These are phyloP conservation scores for Exophiala calicioides DNA, from an alignment of 2,329 filamentous ascomycete genomes.

Conservation along the genomic window DNA sequence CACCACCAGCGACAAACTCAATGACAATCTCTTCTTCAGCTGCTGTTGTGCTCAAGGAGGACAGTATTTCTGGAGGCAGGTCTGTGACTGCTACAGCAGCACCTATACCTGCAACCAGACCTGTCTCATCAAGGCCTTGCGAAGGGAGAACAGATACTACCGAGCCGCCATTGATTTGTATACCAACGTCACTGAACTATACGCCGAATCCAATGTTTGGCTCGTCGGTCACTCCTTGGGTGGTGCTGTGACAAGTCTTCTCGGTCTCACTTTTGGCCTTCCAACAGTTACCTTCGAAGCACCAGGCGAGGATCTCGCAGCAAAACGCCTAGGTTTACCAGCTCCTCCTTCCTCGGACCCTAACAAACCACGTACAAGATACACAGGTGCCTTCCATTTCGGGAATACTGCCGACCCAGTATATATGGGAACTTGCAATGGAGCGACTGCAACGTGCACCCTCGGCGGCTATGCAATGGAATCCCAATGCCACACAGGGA, in stretches of 20 bases:
- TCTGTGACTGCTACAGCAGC: slow-evolving; percentile 86
- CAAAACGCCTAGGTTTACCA: slow-evolving; percentile 79
- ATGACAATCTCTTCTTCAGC: slow-evolving; percentile 97
- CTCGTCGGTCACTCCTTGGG: slow-evolving; percentile 89
- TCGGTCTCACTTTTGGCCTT: slow-evolving; percentile 86
- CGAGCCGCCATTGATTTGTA: slow-evolving; percentile 85
- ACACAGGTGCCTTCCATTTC: slow-evolving; percentile 83
- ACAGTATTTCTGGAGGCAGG: slow-evolving; percentile 83
- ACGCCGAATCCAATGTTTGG: slow-evolving; percentile 84
- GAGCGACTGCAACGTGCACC: slow-evolving; percentile 83
- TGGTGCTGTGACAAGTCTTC: slow-evolving; percentile 81
- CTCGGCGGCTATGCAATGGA: slow-evolving; percentile 93
- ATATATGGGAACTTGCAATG: slow-evolving; percentile 91
- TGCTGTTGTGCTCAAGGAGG: slow-evolving; percentile 96
- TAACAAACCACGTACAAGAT: slow-evolving; percentile 63
- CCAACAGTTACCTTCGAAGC: slow-evolving; percentile 93
- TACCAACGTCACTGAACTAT: slow-evolving; percentile 85
- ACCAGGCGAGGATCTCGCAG: slow-evolving; percentile 85
- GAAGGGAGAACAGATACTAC: slow-evolving; percentile 87
- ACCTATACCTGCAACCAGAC: slow-evolving; percentile 92
- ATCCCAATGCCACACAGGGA: slow-evolving; percentile 85
- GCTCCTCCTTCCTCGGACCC: slow-evolving; percentile 77
- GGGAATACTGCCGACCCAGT: slow-evolving; percentile 95
- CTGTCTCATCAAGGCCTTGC: slow-evolving; percentile 74
- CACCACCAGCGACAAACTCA: slow-evolving; percentile 95